Base-by-base conservation (phyloP, 192 early-diverging fungal species). In the Chytriomyces hyalinus region DNA sequence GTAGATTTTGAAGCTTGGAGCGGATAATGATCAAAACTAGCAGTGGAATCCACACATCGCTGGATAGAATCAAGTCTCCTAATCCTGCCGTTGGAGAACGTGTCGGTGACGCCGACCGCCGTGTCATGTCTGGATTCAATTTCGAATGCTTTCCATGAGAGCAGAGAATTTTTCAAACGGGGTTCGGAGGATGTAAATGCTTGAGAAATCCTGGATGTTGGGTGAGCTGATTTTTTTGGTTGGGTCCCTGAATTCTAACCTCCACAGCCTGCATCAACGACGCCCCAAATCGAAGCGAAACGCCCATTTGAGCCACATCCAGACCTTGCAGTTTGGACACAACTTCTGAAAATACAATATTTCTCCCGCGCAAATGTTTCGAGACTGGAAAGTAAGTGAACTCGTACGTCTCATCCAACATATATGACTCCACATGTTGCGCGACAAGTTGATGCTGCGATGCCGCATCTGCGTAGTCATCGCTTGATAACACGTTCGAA, bases 331-430 rank as follows among this genome's bases (percentile, higher is more conserved):
- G 51, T n/a, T 66, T 15, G 6, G 6, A 43, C 13, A 80, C 51
- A 1, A 60, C 67, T 17, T 79, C 70, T 7, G 72, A 9, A 28
- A 82, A 26, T 26, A n/a, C 59, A 3, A 51, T 3, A 69, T 82
- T 77, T 70, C 66, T 49, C 22, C 51, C 50, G 5, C 78, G 67
- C 28, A 67, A 67, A 15, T 45, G 13, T 45, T 43, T 60, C 13
- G 65, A 81, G 6, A 81, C 71, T 24, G 68, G 65, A 36, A 81
- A 84, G 47, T 64, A 84, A 1, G 79, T 65, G 36, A 84, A 68
- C 70, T 84, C 83, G 43, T 84, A 84, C 10, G 76, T 76, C n/a
- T 82, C 76, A 22, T 81, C 73, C 78, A 84, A 67, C 10, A 81
- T 63, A 67, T 63, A 75, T 24, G 76, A 71, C 76, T 82, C 81